These are phyloP conservation scores for Phytopythium ostracodes DNA, from an alignment of 352 stramenopile genomes.

Conservation along the genomic window DNA sequence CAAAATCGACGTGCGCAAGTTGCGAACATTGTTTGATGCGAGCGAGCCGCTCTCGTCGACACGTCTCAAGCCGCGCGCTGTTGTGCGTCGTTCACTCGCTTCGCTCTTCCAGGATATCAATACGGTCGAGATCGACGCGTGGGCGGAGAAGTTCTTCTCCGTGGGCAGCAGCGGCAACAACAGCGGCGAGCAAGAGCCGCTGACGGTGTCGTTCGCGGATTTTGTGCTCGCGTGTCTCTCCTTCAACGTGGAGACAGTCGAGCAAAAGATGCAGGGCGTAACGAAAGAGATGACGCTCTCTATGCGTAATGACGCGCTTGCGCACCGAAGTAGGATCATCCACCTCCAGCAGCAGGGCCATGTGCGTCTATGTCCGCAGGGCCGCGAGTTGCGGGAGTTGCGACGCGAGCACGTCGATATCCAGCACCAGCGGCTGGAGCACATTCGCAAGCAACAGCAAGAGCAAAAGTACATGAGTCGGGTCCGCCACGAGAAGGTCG, in stretches of 20 bases:
- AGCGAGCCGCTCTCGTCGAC: slow-evolving; percentile 30
- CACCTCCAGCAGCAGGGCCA: slow-evolving; percentile 69
- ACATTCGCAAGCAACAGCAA: slow-evolving; percentile 6
- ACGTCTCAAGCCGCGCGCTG: slow-evolving; percentile 24
- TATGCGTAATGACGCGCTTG: slow-evolving; percentile 43
- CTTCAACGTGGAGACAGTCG: slow-evolving; percentile 28
- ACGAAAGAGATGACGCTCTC: slow-evolving; percentile 18
- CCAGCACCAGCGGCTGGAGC: slow-evolving; percentile 5
- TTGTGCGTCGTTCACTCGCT: slow-evolving; percentile 23
- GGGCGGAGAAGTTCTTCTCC: slow-evolving; percentile 25
- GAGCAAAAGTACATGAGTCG: slow-evolving; percentile 9
- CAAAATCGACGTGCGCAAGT: slow-evolving; percentile 23
- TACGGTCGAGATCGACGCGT: slow-evolving; percentile 23
- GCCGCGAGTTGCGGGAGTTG: not conserved
- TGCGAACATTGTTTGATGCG: slow-evolving; percentile 36
- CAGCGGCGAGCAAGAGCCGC: not conserved
- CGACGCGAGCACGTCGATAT: not conserved
- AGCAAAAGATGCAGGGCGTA: slow-evolving; percentile 14
- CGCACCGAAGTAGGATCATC: slow-evolving; percentile 58
- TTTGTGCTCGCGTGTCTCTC: slow-evolving; percentile 56
- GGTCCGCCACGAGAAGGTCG: not conserved
- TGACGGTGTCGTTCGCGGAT: slow-evolving; percentile 44
- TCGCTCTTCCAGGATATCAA: slow-evolving; percentile 24
- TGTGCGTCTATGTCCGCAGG: slow-evolving; percentile 54
- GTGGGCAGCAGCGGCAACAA: slow-evolving; percentile 8